These are phyloP conservation scores for Solanum phureja DNA, from an alignment of 257 asterid species.

Conservation along the genomic window DNA sequence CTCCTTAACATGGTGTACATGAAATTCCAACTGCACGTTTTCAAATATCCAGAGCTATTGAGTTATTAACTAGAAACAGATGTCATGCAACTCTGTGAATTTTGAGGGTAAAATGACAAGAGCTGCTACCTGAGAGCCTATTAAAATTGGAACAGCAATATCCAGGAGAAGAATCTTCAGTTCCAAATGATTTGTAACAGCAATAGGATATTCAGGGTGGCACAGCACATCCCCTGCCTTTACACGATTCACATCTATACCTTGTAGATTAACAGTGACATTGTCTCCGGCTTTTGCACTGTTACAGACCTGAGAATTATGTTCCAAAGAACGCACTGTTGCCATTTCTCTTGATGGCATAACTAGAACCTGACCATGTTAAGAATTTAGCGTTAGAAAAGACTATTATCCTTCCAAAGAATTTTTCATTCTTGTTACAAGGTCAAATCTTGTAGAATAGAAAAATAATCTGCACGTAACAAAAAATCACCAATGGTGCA, in stretches of 20 bases:
- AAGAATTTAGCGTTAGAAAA: not conserved
- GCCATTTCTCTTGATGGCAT: constrained; percentile 77
- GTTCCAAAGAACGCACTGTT: constrained; percentile 59
- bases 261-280: constrained; percentile 65
- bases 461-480: not conserved
- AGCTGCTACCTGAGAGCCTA: constrained; percentile 72
- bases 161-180: constrained; percentile 75
- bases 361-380: constrained; percentile 47
- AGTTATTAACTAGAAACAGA: not conserved
- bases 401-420: not conserved
- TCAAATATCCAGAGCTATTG: not conserved
- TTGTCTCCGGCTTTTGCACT: constrained; percentile 92
- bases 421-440: not conserved
- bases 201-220: constrained; percentile 80
- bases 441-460: not conserved
- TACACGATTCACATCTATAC: constrained; percentile 53
- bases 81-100: constrained; percentile 17
- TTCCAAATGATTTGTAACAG: constrained; percentile 65
- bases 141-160: constrained; percentile 50
- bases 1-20: constrained; percentile 77
- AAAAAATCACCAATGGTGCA: not conserved
- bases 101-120: constrained; percentile 24
- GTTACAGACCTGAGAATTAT: constrained; percentile 49
- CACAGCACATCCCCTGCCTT: constrained; percentile 78
- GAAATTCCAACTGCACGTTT: constrained; percentile 67